These are phyloP conservation scores for Penicillium malachiteum DNA, from an alignment of 495 filamentous ascomycete species.

Conservation along the genomic window DNA sequence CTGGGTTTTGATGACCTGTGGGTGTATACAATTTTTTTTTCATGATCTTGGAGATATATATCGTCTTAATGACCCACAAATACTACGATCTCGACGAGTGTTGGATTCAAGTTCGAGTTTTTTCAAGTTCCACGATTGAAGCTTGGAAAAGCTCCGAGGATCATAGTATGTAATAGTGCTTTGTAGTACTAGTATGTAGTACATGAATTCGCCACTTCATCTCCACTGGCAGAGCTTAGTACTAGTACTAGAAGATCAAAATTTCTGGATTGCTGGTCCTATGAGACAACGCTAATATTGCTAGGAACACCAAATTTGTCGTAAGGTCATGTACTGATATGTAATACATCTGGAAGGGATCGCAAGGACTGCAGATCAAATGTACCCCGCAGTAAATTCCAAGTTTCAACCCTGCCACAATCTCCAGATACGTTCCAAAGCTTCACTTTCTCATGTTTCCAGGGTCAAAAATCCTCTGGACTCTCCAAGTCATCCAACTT, in stretches of 20 bases:
- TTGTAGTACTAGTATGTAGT: no score
- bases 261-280: not conserved
- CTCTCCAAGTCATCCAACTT: constrained; percentile 46
- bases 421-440: not conserved
- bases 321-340: not conserved
- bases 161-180: no score
- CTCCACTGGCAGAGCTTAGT: not conserved
- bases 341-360: not conserved
- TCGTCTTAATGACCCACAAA: constrained; percentile 2
- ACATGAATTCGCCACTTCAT: no score
- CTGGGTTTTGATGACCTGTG: not conserved
- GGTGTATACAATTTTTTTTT: not conserved
- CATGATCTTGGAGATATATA: constrained; percentile 4
- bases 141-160: no score
- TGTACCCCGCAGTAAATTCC: not conserved
- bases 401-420: not conserved
- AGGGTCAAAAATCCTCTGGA: constrained; percentile 44
- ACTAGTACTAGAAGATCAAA: not conserved
- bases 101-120: not conserved
- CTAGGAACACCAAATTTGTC: not conserved
- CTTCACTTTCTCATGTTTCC: no score
- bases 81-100: not conserved
- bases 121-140: no score
- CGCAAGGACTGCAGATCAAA: not conserved
- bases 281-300: not conserved